Conservation (phyloP, 1,284 basidiomycete genomes). For the Volvariella surrecta region DNA sequence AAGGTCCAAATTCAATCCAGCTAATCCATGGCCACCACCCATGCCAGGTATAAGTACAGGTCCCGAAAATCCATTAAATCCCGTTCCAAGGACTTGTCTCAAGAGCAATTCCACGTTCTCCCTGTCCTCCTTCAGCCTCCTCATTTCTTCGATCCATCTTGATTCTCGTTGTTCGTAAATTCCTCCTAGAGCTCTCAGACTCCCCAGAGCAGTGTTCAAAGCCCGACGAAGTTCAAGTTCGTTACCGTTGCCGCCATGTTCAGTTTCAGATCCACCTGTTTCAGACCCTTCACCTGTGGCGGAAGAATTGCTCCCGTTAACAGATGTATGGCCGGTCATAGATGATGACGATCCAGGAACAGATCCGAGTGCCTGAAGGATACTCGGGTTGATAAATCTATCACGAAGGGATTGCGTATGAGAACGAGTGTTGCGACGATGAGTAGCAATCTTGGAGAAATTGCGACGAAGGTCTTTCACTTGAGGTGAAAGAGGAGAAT, state of each 20-base stretch:
- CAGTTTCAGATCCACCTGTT: slow-evolving; percentile 32
- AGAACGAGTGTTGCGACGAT: slow-evolving; percentile 44
- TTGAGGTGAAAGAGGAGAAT: slow-evolving; percentile 40
- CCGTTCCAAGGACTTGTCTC: slow-evolving; percentile 50
- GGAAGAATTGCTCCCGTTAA: too few species aligned
- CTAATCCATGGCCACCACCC: too few species aligned
- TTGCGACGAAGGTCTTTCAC: slow-evolving; percentile 36
- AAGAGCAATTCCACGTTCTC: slow-evolving; percentile 57
- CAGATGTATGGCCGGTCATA: slow-evolving; percentile 20
- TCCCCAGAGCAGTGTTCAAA: slow-evolving; percentile 54
- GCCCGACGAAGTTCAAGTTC: slow-evolving; percentile 59
- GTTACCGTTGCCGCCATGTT: slow-evolving; percentile 11
- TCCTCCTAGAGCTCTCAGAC: slow-evolving; percentile 47
- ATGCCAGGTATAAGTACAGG: too few species aligned
- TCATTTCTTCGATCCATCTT: slow-evolving; percentile 64
- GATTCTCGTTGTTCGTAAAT: slow-evolving; percentile 62
- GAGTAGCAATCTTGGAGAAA: slow-evolving; percentile 50
- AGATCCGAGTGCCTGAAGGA: slow-evolving; percentile 18
- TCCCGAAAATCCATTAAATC: neutral
- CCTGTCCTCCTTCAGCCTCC: slow-evolving; percentile 52
- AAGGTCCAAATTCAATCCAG: too few species aligned
- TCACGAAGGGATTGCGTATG: slow-evolving; percentile 47
- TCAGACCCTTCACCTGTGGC: slow-evolving; percentile 43
- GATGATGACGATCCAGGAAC: slow-evolving; percentile 4
- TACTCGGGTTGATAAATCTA: slow-evolving; percentile 32